Evolutionary conservation across 352 stramenopile genomes (phyloP), one percentile per base, ranked within the genome.

Genomic region (Phytophthora citricola): DNA sequence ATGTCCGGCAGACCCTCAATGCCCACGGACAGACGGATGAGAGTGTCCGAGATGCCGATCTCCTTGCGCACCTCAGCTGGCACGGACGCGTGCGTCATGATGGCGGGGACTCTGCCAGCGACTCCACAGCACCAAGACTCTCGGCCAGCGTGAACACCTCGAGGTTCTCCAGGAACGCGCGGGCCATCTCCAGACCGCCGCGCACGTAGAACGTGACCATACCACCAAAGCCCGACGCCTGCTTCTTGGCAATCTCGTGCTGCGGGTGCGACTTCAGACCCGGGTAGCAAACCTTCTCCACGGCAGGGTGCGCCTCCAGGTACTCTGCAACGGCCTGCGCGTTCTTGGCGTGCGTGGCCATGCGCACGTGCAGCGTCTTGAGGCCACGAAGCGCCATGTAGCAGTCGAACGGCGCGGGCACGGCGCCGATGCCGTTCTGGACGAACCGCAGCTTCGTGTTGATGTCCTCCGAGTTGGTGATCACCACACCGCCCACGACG

Each of bases 161-260:
- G 51, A 98, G 72, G 43, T 78, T 88, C 66, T 98, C 90, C 43
- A 99, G 95, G 68, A 99, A 98, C 17, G 83, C 85, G 44, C 93
- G 94, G 8, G 91, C 75, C 63, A 90, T 82, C 32, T 89, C 72
- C 50, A 90, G 74, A 2, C 92, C 81, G 64, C 90, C 91, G 73
- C 91, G 96, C 46, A 99, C 82, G 73, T 95, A 97, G 84, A 99
- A 98, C 39, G 93, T 94, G 49, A 99, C 70, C 85, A 95, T 93
- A 22, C 83, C 86, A 38, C 88, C 86, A 59, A 89, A 92, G 54
- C 87, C 87, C 1, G 70, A 80, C 2, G 85, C 66, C 68, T 94
- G 85, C 45, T 86, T 90, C 68, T 95, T 88, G 46, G 91, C 90
- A 40, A 96, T 90, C 63, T 90, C 85, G 75, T 98, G 83, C 69